A percentile compares a stretch with the other conserved stretches of the same genome.
Conservation (phyloP, 148 eudicot species). For the Cornus controversa region DNA sequence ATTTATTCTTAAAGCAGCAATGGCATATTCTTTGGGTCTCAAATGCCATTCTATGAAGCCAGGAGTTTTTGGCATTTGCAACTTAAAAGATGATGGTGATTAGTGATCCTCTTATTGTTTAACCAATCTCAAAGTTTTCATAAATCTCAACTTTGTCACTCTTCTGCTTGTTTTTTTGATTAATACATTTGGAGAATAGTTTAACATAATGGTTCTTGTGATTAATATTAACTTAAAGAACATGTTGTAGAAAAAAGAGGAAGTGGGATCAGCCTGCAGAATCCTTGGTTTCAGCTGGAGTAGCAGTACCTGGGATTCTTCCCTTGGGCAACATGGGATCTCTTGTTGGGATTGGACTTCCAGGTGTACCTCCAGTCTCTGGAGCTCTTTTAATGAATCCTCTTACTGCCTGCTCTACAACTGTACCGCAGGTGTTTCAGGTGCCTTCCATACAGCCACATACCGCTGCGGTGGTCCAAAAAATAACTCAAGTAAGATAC, state of each 20-base stretch:
- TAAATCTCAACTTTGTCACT: not conserved
- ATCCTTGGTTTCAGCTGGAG: constrained; percentile 57
- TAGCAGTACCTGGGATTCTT: constrained; percentile 48
- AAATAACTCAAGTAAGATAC: constrained; percentile 58
- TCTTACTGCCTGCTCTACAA: constrained; percentile 20
- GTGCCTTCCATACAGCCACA: constrained; percentile 61
- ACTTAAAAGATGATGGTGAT: not conserved
- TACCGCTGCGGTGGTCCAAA: constrained; percentile 56
- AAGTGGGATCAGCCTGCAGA: constrained; percentile 97
- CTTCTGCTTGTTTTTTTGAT: not conserved
- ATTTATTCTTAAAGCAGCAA: not conserved
- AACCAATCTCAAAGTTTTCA: not conserved
- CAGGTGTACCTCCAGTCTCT: constrained; percentile 37
- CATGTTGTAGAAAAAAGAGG: constrained; percentile 65
- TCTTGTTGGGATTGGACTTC: constrained; percentile 30
- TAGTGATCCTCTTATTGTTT: not conserved
- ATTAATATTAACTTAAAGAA: not conserved
- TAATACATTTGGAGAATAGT: not conserved
- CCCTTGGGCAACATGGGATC: constrained; percentile 51
- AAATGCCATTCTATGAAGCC: not conserved
- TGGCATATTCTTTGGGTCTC: not conserved
- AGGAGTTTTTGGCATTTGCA: not conserved
- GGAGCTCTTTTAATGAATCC: constrained; percentile 38
- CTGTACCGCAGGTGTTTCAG: constrained; percentile 29
- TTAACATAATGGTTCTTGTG: not conserved